These are phyloP conservation scores for Naganishia vishniacii DNA, from an alignment of 768 basidiomycete genomes.

Conservation along the genomic window DNA sequence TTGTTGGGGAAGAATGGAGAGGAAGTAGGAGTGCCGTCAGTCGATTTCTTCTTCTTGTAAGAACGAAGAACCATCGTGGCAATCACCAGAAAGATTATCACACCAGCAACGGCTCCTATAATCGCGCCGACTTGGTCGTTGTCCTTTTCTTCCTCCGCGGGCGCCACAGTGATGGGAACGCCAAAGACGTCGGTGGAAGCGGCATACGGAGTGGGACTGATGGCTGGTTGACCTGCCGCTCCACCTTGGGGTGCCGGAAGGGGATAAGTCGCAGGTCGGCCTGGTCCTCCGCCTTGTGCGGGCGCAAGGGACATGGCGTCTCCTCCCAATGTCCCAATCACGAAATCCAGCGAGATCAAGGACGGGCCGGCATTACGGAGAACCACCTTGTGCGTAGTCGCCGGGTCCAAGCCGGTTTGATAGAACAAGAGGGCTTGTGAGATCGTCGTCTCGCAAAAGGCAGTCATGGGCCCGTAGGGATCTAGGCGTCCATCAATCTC, in stretches of 20 bases:
- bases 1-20: no score
- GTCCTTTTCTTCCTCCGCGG: neutral
- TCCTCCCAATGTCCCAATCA: neutral
- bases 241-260: neutral
- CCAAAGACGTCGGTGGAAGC: conserved; percentile 10
- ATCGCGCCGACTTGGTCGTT: conserved; percentile 1
- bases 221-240: neutral
- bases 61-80: neutral
- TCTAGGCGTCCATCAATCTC: conserved; percentile 1
- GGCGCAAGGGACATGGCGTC: no score
- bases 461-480: neutral
- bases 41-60: neutral
- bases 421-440: conserved; percentile 9
- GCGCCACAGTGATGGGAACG: neutral
- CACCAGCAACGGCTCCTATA: conserved; percentile 14
- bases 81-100: conserved; percentile 15
- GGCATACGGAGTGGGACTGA: neutral
- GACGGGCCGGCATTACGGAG: conserved; percentile 12
- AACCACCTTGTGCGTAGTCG: conserved; percentile 6
- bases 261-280: neutral
- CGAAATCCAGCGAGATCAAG: neutral
- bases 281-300: neutral
- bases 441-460: conserved; percentile 2
- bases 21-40: conserved; percentile 5
- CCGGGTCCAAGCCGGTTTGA: neutral